A percentile compares a stretch with the other conserved stretches of the same genome.
phyloP scores from a whole-genome alignment of 305 asterid species.

The Solanum hybrid region DNA sequence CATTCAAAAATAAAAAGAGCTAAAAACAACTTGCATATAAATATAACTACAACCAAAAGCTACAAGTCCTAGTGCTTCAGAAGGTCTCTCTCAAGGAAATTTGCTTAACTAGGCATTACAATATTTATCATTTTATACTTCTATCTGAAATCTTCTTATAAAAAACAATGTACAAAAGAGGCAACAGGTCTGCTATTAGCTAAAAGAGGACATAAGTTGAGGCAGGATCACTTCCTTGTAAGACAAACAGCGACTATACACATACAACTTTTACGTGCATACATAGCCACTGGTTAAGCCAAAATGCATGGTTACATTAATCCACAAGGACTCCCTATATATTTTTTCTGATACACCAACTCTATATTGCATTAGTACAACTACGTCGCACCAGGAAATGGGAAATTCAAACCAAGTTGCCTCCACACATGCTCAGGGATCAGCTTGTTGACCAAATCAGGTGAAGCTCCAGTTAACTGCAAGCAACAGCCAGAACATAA shows the following conservation, averaged over 20 bases:
- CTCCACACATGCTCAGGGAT: conserved; percentile 39
- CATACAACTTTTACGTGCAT: conserved; percentile 13
- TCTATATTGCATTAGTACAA: background rate
- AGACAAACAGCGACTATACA: conserved; percentile 14
- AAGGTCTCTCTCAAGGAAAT: conserved; percentile 9
- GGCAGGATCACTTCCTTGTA: conserved; percentile 11
- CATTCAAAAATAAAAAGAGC: background rate
- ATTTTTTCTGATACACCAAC: background rate
- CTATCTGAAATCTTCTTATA: conserved; percentile 16
- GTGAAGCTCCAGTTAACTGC: conserved; percentile 39
- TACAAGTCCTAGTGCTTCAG: conserved; percentile 5
- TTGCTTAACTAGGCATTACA: conserved; percentile 22
- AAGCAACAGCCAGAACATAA: conserved; percentile 2
- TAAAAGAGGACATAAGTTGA: conserved; percentile 4
- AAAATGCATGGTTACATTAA: conserved; percentile 1
- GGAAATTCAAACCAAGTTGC: conserved; percentile 18
- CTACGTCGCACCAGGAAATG: conserved; percentile 16
- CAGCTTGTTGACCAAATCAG: conserved; percentile 32
- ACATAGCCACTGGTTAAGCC: conserved; percentile 8
- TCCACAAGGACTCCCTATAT: background rate
- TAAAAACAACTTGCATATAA: conserved; percentile 4
- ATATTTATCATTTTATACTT: conserved; percentile 13
- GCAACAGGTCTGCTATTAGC: conserved; percentile 6
- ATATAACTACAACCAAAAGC: conserved; percentile 1
- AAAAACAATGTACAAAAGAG: conserved; percentile 24